These are phyloP conservation scores for Claviceps digitariae DNA, from an alignment of 2,329 filamentous ascomycete species.

Conservation along the genomic window DNA sequence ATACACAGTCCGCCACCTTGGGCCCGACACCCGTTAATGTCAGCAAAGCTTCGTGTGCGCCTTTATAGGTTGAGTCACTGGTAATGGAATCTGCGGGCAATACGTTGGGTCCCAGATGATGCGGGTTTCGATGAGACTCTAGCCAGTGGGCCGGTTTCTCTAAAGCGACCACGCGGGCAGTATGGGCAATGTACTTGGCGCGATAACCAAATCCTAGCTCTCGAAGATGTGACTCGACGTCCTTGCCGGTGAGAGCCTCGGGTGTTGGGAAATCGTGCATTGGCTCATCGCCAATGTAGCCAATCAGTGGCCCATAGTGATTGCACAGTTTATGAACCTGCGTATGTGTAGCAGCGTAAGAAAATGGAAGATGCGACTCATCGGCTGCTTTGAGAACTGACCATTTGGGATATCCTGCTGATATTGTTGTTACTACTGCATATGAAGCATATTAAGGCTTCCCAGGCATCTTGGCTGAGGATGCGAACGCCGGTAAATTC, in stretches of 20 bases:
- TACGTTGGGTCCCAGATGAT: conserved; percentile 43
- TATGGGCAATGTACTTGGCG: conserved; percentile 82
- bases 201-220: conserved; percentile 87
- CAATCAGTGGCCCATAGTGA: conserved; percentile 70
- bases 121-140: conserved; percentile 62
- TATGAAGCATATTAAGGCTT: conserved; percentile 85
- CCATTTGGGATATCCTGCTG: conserved; percentile 88
- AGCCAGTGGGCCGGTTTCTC: conserved; percentile 64
- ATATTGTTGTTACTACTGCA: conserved; percentile 99
- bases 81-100: conserved; percentile 15
- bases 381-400: conserved; percentile 17
- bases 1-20: conserved; percentile 95
- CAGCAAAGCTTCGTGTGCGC: conserved; percentile 69
- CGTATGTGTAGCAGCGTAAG: not conserved
- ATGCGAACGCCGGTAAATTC: conserved; percentile 87
- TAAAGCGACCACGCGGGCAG: conserved; percentile 58
- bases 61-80: conserved; percentile 47
- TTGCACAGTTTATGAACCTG: conserved; percentile 75
- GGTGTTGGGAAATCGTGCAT: conserved; percentile 85
- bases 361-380: too few species aligned
- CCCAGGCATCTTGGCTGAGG: conserved; percentile 90
- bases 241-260: conserved; percentile 52
- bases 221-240: conserved; percentile 70
- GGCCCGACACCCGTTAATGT: conserved; percentile 79
- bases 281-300: conserved; percentile 50